Percentiles rank a stretch among this genome's conserved stretches.
Conservation (phyloP, 208 protist species). For the Trypanosoma avium region DNA sequence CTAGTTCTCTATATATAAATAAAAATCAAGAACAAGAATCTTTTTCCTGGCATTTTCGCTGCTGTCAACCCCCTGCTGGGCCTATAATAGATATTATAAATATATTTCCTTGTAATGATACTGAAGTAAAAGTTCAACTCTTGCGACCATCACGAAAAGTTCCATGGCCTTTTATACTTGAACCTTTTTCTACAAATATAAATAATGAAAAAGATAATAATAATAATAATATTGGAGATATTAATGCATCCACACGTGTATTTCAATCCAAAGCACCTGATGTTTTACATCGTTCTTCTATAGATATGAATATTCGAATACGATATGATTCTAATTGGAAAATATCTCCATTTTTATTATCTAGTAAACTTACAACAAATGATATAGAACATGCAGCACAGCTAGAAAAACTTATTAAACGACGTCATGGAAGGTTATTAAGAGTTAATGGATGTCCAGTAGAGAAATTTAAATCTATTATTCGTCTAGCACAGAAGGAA, state of each 20-base stretch:
- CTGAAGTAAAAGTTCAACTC: constrained; percentile 21
- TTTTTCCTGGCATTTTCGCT: constrained; percentile 23
- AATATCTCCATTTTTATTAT: background rate
- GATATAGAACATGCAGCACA: constrained; percentile 14
- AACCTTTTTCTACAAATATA: background rate
- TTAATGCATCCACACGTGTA: background rate
- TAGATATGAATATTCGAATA: constrained; percentile 5
- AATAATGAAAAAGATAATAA: background rate
- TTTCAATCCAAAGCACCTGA: background rate
- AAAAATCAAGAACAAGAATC: background rate
- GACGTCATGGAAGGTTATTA: background rate
- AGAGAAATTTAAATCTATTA: constrained; percentile 17
- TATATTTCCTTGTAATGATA: constrained; percentile 1
- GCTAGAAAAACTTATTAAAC: constrained; percentile 8
- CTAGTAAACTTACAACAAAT: background rate
- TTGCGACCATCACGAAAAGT: constrained; percentile 20
- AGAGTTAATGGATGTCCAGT: constrained; percentile 26
- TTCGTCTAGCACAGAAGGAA: constrained; percentile 2
- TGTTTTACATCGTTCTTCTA: background rate
- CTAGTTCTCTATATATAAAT: too few species aligned
- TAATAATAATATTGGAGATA: background rate
- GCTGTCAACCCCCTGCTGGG: background rate
- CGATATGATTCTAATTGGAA: constrained; percentile 15
- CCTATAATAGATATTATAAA: background rate
- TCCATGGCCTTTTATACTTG: constrained; percentile 24